Conservation (phyloP, 176 grass and related monocot genomes). For the Aegilops bicornis region DNA sequence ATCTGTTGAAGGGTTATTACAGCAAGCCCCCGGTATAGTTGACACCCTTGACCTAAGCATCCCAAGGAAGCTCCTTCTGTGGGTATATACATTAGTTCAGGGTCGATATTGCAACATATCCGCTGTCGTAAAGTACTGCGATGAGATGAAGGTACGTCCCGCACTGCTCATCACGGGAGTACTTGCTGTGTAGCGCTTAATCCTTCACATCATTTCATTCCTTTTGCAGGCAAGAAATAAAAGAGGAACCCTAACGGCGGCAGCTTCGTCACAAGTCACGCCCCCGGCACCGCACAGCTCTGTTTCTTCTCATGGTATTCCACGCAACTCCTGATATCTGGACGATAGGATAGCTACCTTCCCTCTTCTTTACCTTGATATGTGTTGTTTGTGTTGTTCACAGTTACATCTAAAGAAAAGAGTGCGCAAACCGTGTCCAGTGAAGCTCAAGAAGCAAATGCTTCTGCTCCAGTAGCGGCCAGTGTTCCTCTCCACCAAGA, state of each 20-base stretch:
- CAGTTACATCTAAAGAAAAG: constrained; percentile 62
- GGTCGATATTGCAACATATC: constrained; percentile 52
- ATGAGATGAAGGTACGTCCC: constrained; percentile 81
- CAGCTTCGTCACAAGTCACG: constrained; percentile 31
- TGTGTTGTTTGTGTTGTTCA: constrained; percentile 19
- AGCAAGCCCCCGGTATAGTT: constrained; percentile 42
- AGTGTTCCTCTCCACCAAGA: constrained; percentile 34
- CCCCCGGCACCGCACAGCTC: constrained; percentile 28
- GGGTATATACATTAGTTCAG: constrained; percentile 21
- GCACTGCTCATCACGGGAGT: neutral
- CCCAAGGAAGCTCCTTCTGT: constrained; percentile 85
- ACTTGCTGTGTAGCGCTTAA: neutral
- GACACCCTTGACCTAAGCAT: constrained; percentile 79
- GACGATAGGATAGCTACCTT: neutral
- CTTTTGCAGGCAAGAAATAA: constrained; percentile 73
- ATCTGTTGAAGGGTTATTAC: constrained; percentile 47
- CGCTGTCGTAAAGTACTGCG: constrained; percentile 81
- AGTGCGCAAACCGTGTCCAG: constrained; percentile 31
- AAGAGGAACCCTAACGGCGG: constrained; percentile 45
- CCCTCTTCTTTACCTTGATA: neutral
- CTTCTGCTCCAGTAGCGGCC: constrained; percentile 4
- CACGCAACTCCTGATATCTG: neutral
- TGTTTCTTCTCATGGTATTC: constrained; percentile 37
- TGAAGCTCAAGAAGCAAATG: constrained; percentile 48
- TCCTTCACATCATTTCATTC: constrained; percentile 16